Evolutionary conservation across 2,329 filamentous ascomycete genomes (phyloP).

Genomic region (Aureobasidium sp.): DNA sequence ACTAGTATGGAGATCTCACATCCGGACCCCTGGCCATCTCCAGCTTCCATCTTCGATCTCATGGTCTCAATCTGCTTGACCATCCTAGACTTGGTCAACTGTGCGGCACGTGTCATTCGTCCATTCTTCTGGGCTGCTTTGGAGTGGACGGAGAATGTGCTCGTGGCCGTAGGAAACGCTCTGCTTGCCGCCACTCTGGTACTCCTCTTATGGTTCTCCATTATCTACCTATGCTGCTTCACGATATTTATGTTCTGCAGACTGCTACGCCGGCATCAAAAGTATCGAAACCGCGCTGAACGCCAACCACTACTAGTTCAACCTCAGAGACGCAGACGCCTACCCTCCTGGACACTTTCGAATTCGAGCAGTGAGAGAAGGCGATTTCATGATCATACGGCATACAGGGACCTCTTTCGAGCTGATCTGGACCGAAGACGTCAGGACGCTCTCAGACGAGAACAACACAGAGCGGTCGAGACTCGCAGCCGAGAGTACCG

Average conservation of each 20-base stretch:
- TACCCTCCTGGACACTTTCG: background rate
- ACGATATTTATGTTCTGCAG: background rate
- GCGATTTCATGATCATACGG: background rate
- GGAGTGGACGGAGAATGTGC: background rate
- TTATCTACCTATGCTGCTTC: conserved; percentile 6
- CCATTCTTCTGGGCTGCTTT: background rate
- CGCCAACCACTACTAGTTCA: background rate
- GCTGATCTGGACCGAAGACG: background rate
- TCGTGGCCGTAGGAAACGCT: background rate
- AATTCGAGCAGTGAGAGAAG: background rate
- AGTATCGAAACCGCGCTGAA: background rate
- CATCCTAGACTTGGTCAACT: background rate
- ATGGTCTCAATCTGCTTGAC: background rate
- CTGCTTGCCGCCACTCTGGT: background rate
- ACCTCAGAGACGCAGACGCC: background rate
- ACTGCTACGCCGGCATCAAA: background rate
- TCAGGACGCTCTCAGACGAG: conserved; percentile 1
- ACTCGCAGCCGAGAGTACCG: background rate
- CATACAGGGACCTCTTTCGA: conserved; percentile 3
- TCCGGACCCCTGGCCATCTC: background rate
- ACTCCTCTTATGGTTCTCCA: conserved; percentile 3
- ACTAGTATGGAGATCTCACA: background rate
- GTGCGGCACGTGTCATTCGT: background rate
- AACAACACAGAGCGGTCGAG: conserved; percentile 6
- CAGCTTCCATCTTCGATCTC: background rate